Conservation (phyloP, 83 land plant species). For the Picea engelmannii region DNA sequence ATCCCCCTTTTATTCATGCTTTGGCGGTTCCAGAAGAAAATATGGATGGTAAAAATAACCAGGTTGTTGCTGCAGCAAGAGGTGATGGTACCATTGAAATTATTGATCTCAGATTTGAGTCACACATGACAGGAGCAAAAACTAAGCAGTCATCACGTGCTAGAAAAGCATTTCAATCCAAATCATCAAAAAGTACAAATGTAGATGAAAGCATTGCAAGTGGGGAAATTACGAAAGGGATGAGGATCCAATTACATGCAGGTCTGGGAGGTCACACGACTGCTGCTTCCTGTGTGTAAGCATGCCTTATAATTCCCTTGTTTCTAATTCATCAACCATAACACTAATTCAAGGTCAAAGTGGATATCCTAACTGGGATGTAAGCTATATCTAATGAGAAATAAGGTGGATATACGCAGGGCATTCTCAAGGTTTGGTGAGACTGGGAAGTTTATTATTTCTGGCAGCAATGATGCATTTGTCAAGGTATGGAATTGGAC, state of each 20-base stretch:
- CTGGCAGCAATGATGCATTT: constrained; percentile 83
- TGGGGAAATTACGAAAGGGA: constrained; percentile 11
- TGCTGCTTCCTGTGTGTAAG: constrained; percentile 81
- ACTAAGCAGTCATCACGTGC: no score
- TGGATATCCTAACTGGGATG: not conserved
- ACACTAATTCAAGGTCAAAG: not conserved
- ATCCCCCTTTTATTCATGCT: constrained; percentile 92
- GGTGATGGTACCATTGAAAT: constrained; percentile 87
- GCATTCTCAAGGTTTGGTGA: constrained; percentile 85
- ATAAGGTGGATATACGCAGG: constrained; percentile 31
- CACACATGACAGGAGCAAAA: no score
- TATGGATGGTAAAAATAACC: constrained; percentile 39
- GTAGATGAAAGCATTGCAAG: not conserved
- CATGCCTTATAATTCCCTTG: not conserved
- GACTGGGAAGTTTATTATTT: constrained; percentile 66
- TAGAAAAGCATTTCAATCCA: constrained; percentile 17
- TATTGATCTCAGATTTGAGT: constrained; percentile 60
- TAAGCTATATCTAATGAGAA: not conserved
- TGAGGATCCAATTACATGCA: constrained; percentile 46
- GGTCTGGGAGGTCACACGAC: constrained; percentile 65
- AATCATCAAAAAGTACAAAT: not conserved
- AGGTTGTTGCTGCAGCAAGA: constrained; percentile 80
- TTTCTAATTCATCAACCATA: not conserved
- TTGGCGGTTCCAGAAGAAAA: constrained; percentile 66
- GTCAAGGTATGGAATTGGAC: constrained; percentile 90